Evolutionary conservation across 2,329 filamentous ascomycete species (phyloP).

Genomic region (Aspergillus sp.): DNA sequence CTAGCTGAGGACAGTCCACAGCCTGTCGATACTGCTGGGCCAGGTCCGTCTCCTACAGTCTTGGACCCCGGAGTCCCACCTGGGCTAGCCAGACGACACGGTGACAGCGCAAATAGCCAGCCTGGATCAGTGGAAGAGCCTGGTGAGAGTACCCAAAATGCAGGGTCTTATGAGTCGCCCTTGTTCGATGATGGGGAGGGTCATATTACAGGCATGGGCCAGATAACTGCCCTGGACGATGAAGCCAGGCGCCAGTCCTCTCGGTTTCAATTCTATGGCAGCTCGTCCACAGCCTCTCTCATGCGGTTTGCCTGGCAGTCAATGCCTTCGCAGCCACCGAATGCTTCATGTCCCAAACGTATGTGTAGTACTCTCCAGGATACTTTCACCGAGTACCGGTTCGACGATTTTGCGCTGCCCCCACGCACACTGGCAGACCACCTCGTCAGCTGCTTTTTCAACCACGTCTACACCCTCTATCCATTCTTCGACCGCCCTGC

Average conservation of each 20-base stretch:
- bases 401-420: slow-evolving; percentile 39
- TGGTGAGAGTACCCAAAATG: background rate
- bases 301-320: slow-evolving; percentile 8
- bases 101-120: background rate
- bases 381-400: slow-evolving; percentile 16
- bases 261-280: slow-evolving; percentile 7
- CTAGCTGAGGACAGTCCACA: background rate
- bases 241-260: background rate
- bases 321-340: background rate
- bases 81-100: no score
- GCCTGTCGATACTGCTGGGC: background rate
- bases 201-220: slow-evolving; percentile 5
- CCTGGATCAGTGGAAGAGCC: background rate
- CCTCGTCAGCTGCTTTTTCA: slow-evolving; percentile 41
- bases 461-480: slow-evolving; percentile 44
- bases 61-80: no score
- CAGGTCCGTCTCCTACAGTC: no score
- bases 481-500: slow-evolving; percentile 45
- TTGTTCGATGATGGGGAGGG: slow-evolving; percentile 1
- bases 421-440: slow-evolving; percentile 45
- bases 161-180: background rate
- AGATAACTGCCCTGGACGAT: background rate
- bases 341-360: background rate
- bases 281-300: slow-evolving; percentile 6
- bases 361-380: background rate